Percentiles rank a stretch among this genome's conserved stretches.
Conservation (phyloP, 345 rosid genomes). For the Syzygium oleosum region DNA sequence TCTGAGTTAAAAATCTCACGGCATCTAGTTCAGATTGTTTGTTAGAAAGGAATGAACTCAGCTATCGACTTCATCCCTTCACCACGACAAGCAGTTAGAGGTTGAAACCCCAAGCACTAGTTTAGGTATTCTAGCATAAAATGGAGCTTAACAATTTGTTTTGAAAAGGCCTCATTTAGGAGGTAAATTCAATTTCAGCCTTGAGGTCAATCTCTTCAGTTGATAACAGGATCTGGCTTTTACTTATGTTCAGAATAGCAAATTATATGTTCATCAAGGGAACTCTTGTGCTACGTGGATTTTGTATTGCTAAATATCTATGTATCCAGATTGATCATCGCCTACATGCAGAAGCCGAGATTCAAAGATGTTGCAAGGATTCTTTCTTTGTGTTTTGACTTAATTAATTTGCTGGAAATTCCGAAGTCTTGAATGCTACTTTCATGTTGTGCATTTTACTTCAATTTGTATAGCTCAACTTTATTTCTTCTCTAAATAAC, state of each 20-base stretch:
- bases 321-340: not conserved
- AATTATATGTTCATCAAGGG: not conserved
- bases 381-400: not conserved
- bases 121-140: not conserved
- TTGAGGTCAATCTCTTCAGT: not conserved
- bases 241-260: not conserved
- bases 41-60: not conserved
- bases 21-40: not conserved
- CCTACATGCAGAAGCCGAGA: not conserved
- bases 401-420: not conserved
- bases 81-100: not conserved
- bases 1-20: not conserved
- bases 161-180: not conserved
- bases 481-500: not conserved
- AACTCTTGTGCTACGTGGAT: not conserved
- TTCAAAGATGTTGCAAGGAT: not conserved
- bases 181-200: not conserved
- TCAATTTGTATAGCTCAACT: not conserved
- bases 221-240: not conserved
- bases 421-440: not conserved
- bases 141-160: not conserved
- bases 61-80: not conserved
- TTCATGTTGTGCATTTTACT: not conserved
- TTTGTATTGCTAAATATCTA: not conserved
- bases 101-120: not conserved